Evolutionary conservation across 495 filamentous ascomycete species (phyloP), one percentile per base, ranked within the genome.

Genomic region (Aspergillus heteromorphus): DNA sequence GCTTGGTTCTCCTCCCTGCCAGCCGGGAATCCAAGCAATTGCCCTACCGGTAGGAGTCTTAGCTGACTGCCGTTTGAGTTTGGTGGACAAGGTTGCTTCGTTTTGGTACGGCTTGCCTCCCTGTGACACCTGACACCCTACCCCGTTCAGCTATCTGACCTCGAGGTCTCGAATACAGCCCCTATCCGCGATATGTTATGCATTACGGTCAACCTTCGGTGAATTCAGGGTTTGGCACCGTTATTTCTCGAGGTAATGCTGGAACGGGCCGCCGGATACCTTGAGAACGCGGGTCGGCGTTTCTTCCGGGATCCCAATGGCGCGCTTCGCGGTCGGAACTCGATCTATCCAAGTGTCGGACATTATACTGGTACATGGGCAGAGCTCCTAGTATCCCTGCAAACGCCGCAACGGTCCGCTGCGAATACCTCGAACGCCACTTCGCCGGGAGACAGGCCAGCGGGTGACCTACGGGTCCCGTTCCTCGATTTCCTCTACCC

Each of bases 231-330:
- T 60, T 64, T 57, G 56, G 68, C 51, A 67, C 69, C 55, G 79
- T 74, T 43, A 70, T 76, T 40, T 74, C 83, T 60, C 74, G 70
- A 29, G 73, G 77, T 77, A 65, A 95, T 95, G 89, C 86, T 92
- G 71, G 88, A 95, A 86, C 86, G 85, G 69, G 87, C 86, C 51
- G 83, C 83, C 54, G 80, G 81, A 75, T 87, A 83, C 75, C 79
- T 91, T 70, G 83, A 91, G 80, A 83, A 81, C 75, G 87, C 85
- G 78, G 83, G 81, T 70, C 81, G 82, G 66, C 79, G 79, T 72
- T 76, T 87, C 60, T 71, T 89, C 58, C 86, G 81, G 61, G 74
- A 77, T 53, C 63, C 79, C 31, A 75, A 72, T 40, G 74, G 73
- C 56, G 67, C 76, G n/a, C 70, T 79, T 57, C 82, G 76, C 62